Evolutionary conservation across 345 rosid species (phyloP), one percentile per base, ranked within the genome.

Genomic region (Camelina neglecta): DNA sequence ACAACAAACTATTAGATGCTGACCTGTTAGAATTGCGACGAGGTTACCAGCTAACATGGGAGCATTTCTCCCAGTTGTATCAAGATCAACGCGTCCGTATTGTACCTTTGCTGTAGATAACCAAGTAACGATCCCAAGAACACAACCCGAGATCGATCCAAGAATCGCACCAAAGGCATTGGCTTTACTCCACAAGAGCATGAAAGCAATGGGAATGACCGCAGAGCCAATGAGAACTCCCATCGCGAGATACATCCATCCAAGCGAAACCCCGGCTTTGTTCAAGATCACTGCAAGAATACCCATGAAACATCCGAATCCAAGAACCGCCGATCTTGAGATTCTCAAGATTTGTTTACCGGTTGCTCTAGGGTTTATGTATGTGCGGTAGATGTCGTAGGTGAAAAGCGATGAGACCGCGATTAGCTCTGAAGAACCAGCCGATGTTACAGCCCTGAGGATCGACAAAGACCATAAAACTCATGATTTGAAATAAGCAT

Each of bases 251-350:
- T 93, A 93, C 98, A 93, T 91, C 98, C 98, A 93, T 26, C 93
- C 97, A 1, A 91, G 81, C 4, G 98, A 90, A n/a, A 93, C 96
- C 21, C 97, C 98, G 0, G 83, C 97, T 79, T 85, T 87, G 85
- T 93, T 93, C 63, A 93, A 81, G 29, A 87, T 82, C 15, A 88
- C 93, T n/a, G 98, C 97, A 44, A 93, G 81, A 67, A 93, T 57
- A 78, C 98, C 98, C 98, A 91, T 93, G 82, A 93, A 90, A 70
- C 98, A 90, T 51, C 98, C 98, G 9, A 93, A 93, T 44, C 88
- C 87, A 2, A 93, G 81, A 79, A 93, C 85, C 2, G 89, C 86
- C 1, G 61, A 80, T 75, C 98, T 88, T 11, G 98, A 93, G 6
- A 93, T 84, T 71, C 24, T 83, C 42, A 93, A 86, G 75, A 91